These are phyloP conservation scores for Peronosclerospora sorghi DNA, from an alignment of 352 stramenopile species.

Conservation along the genomic window DNA sequence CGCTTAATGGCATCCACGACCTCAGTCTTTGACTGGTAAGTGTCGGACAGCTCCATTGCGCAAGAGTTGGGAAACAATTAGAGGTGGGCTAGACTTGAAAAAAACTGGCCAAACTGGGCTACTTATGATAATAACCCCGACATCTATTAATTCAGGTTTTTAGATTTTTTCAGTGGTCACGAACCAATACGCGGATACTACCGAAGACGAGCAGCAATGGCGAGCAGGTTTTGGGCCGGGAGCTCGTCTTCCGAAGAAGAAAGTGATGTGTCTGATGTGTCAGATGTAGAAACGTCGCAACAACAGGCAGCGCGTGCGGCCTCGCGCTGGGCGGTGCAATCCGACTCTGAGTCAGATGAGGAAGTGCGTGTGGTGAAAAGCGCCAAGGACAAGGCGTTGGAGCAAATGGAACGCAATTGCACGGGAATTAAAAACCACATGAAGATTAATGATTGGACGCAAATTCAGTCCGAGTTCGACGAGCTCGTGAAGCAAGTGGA, in stretches of 20 bases:
- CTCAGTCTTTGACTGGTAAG: too few species aligned
- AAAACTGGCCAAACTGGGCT: too few species aligned
- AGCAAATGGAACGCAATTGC: conserved; percentile 60
- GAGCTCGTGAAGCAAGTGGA: conserved; percentile 88
- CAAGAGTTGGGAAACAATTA: too few species aligned
- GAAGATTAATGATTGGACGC: conserved; percentile 93
- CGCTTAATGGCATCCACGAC: too few species aligned
- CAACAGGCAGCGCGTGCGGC: conserved; percentile 62
- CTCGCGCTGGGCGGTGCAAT: conserved; percentile 73
- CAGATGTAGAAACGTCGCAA: conserved; percentile 62
- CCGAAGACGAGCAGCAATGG: conserved; percentile 29
- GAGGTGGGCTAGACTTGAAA: too few species aligned
- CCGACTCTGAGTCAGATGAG: conserved; percentile 75
- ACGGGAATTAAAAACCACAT: conserved; percentile 82
- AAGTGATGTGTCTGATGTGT: conserved; percentile 62
- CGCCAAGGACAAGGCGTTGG: conserved; percentile 86
- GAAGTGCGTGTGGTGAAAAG: conserved; percentile 93
- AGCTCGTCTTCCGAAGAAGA: conserved; percentile 73
- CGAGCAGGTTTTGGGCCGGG: conserved; percentile 77
- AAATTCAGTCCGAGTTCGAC: conserved; percentile 93
- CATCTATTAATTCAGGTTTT: not conserved
- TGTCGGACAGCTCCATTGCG: too few species aligned
- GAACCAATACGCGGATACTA: conserved; percentile 17
- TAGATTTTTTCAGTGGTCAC: conserved; percentile 6
- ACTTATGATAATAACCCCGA: too few species aligned